These are phyloP conservation scores for Coemansia sp. DNA, from an alignment of 192 early-diverging fungal species.

Conservation along the genomic window DNA sequence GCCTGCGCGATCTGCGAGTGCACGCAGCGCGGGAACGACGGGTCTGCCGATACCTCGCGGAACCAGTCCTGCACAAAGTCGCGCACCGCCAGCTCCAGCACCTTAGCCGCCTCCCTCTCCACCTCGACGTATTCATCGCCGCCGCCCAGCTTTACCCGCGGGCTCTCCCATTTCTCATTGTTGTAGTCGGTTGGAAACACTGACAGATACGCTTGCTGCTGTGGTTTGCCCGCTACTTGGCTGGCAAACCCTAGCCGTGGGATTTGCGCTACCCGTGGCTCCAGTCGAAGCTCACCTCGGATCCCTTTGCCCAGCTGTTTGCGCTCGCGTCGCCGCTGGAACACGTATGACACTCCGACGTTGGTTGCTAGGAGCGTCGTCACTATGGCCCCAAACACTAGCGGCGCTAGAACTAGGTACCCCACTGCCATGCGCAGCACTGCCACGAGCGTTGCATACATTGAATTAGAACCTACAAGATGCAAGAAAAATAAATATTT, in stretches of 20 bases:
- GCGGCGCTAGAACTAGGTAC: constrained; percentile 23
- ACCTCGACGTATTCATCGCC: background rate
- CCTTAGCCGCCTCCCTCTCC: background rate
- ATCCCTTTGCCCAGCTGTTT: background rate
- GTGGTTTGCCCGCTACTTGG: background rate
- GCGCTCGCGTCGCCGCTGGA: constrained; percentile 25
- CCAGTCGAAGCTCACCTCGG: background rate
- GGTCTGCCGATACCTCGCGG: constrained; percentile 34
- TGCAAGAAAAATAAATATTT: background rate
- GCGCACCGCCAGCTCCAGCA: constrained; percentile 32
- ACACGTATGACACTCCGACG: constrained; percentile 41
- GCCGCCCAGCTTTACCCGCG: background rate
- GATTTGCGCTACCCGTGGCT: constrained; percentile 29
- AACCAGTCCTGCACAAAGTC: constrained; percentile 54
- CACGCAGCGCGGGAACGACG: constrained; percentile 41
- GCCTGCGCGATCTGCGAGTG: constrained; percentile 18
- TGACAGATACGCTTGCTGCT: background rate
- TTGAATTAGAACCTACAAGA: too few species aligned
- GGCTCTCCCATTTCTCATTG: background rate
- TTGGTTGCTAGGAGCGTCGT: constrained; percentile 30
- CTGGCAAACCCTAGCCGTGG: constrained; percentile 25
- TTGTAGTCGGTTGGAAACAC: constrained; percentile 15
- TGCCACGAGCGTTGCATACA: constrained; percentile 8
- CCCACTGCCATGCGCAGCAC: constrained; percentile 7
- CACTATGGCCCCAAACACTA: constrained; percentile 13